Evolutionary conservation across 1,139 yeast genomes (phyloP), one percentile per base, ranked within the genome.

Genomic region (Kodamaea alishanica): DNA sequence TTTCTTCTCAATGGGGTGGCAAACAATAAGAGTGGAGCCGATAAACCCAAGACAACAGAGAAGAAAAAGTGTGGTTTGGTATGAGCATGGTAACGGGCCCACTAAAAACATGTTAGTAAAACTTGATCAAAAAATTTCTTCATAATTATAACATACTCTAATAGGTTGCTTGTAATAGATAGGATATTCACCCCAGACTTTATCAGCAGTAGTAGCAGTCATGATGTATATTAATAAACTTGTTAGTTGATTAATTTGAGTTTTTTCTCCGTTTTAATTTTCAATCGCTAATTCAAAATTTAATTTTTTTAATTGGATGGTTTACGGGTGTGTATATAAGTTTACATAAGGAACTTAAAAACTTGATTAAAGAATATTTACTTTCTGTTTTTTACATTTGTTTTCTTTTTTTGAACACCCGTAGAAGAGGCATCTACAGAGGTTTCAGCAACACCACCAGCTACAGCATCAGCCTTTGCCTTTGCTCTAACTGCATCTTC

Each of bases 51-150:
- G 30, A 73, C 70, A 24, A 80, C 74, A n/a, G 92, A 73, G 58
- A 73, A 81, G 62, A 84, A 83, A 51, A 84, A 71, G 60, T 84
- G 89, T 38, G 95, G 95, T 58, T 80, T 79, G 50, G 79, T 79
- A 65, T 84, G 87, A 30, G 92, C 85, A 52, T 82, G 84, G 64
- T 79, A 84, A 61, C 90, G 84, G 46, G 81, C 63, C 84, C 88
- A 85, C 87, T 83, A 39, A 22, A 47, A 9, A 20, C 4, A 15
- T 37, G 67, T 63, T 65, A 62, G 70, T 65, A 64, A 32, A 1
- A 11, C 12, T 12, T 10, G 24, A 28, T 25, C 24, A 23, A 8
- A 24, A 12, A 35, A 22, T 32, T 22, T 12, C 8, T 11, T 24
- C 29, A 24, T 10, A 11, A 22, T 6, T 22, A 11, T 12, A 42